Evolutionary conservation across 768 basidiomycete species (phyloP), one percentile per base, ranked within the genome.

Genomic region (Phlegmacium glaucopus): DNA sequence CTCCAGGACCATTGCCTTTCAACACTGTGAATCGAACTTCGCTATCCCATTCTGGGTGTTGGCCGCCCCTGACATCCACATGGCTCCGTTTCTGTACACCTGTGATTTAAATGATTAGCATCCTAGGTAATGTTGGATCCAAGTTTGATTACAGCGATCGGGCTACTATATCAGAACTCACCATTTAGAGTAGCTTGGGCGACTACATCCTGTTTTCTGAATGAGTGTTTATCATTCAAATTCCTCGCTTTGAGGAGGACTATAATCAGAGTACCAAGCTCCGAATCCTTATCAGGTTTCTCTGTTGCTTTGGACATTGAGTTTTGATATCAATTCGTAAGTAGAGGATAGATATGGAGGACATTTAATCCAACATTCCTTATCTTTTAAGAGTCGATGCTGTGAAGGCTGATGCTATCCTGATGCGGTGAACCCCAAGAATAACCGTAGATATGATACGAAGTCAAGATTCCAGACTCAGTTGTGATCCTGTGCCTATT

Each of bases 201-300:
- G 61, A 84, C 95, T 1, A 88, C 92, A 65, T 94, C 89, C 61
- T 95, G 93, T 64, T 96, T 97, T 65, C 88, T 86, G 61, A 96
- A 87, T 6, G 79, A 82, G 55, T 87, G 88, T 43, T 84, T 87
- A 69, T 94, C 87, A 49, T 78, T 78, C 16, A 95, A 74, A 59
- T 95, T 85, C 51, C 78, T 78, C 4, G 88, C 92, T 66, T 94
- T 91, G 55, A 94, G 78, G 13, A 94, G 78, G 36, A 94, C 87
- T 27, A 92, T 77, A 48, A 93, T 79, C 44, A 95, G 75, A 7
- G 90, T 94, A 12, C 93, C 93, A 25, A 94, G 68, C 65, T 83
- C 79, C 53, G 70, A 46, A 40, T 69, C 70, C 50, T 65, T 64
- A 38, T 69, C 61, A 61, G 70, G 66, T 32, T 47, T 50, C 39